Base-by-base conservation (phyloP, 495 filamentous ascomycete species). In the Penicillium tannophilum region DNA sequence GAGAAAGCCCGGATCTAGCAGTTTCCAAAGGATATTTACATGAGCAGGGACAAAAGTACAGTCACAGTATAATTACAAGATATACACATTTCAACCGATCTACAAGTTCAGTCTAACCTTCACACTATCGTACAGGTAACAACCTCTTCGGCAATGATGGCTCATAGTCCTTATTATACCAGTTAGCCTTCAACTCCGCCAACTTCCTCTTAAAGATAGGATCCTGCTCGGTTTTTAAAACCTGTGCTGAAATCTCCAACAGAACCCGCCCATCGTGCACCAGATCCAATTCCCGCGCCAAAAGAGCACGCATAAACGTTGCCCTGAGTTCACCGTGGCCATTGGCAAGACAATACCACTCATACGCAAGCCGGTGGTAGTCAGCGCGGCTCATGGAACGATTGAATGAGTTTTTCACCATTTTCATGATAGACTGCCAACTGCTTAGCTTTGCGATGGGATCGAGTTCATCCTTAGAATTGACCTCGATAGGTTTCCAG, bases 281-380 rank as follows among this genome's bases (percentile, higher is more conserved):
- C 3, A 64, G 7, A 1, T 68, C 71, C 28, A 63, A 55, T 14
- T 74, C 62, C 11, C 67, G 64, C 5, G 31, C 12, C 8, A 78
- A 33, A 4, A 73, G 39, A 3, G 65, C 67, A 19, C 65, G 8
- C 24, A 70, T 68, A 8, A 74, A 50, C 0, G 50, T 55, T 4
- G 71, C 65, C 12, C 42, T 44, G 1, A 0, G 14, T 11, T 63
- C 33, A 10, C 53, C 55, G 30, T 53, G 43, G 2, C 20, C 8
- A 10, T 17, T 50, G 2, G 67, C 70, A 26, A 72, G 42, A 10
- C 61, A 24, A 46, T 75, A 76, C 75, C 74, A 79, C 11, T 75
- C 61, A 2, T 60, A 17, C 4, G 77, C 72, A 6, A 73, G 45
- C 4, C 24, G 30, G 19, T 61, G 63, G 44, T 75, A 79, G 3